Evolutionary conservation across 371 early-diverging fungal genomes (phyloP), one percentile per base, ranked within the genome.

Genomic region (Rhizomucor pusillus): DNA sequence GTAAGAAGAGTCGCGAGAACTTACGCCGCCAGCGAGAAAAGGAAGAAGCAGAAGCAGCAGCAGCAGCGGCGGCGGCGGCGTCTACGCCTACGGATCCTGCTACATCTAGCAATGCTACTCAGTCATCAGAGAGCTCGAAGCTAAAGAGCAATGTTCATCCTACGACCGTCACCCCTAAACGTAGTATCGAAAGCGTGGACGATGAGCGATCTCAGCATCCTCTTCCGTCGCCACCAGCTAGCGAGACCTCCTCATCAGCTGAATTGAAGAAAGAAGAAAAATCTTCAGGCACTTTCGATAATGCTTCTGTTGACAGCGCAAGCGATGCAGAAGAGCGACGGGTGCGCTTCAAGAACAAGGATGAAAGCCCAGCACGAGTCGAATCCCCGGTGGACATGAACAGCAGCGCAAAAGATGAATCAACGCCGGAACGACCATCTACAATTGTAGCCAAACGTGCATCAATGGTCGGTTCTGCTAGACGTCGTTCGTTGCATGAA

Each of bases 401-500:
- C 0, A 7, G 5, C 14, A 5, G 5, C 29, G n/a, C n/a, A n/a
- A 29, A 29, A 7, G 11, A 25, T 13, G 39, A 43, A 18, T 37
- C 50, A 25, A n/a, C 18, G 36, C 50, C 50, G 9, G 59, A 56
- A 43, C 56, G 71, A 9, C 66, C 62, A 14, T 60, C 71, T 1
- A 60, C 57, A 29, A 60, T 60, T 54, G 66, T 63, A 9, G 65
- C 70, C 39, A 60, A 65, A 41, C 65, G 70, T 11, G 58, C 61
- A 9, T 65, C 70, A 2, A 61, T 59, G 29, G 52, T 62, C 1
- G 56, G 64, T 12, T 54, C 60, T 12, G 51, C 57, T 16, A 63
- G 75, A 23, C 63, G 64, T 6, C 52, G 60, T 18, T 74, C 75
- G 0, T 43, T 74, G 37, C 71, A 74, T 47, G 75, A 74, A 46